phyloP scores from a whole-genome alignment of 805 yeast genomes.

The Torulaspora gathmanii region DNA sequence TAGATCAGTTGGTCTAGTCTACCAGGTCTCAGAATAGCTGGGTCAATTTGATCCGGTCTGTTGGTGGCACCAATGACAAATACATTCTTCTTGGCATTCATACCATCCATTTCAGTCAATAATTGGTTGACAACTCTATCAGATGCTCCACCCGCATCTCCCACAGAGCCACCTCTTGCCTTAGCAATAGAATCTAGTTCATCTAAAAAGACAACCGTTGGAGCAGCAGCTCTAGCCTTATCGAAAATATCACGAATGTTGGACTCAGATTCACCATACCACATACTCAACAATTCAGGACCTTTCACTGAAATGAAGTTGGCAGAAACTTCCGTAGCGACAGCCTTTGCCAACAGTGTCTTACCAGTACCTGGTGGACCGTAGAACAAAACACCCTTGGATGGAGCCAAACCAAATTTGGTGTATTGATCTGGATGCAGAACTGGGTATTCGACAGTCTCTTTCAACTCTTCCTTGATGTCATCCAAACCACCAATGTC shows the following conservation, averaged over 20 bases:
- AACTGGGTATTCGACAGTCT: conserved; percentile 98
- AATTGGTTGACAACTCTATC: conserved; percentile 95
- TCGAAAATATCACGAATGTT: conserved; percentile 96
- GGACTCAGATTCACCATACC: conserved; percentile 98
- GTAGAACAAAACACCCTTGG: conserved; percentile 96
- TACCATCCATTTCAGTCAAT: conserved; percentile 98
- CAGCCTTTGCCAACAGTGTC: conserved; percentile 96
- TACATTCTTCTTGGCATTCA: conserved; percentile 98
- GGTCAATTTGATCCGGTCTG: conserved; percentile 99
- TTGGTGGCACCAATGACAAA: conserved; percentile 99
- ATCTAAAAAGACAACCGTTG: conserved; percentile 97
- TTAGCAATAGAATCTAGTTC: conserved; percentile 97
- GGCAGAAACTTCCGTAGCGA: conserved; percentile 98
- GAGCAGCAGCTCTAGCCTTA: conserved; percentile 99
- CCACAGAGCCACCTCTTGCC: conserved; percentile 86
- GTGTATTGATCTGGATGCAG: conserved; percentile 98
- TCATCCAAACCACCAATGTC: conserved; percentile 98
- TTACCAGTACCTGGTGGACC: conserved; percentile 99
- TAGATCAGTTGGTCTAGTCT: conserved; percentile 97
- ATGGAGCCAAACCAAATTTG: conserved; percentile 95
- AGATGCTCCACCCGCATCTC: conserved; percentile 96
- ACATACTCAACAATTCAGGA: conserved; percentile 95
- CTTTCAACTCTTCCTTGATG: conserved; percentile 94
- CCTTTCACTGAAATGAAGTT: conserved; percentile 90
- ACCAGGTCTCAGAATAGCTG: conserved; percentile 98